Evolutionary conservation across 495 filamentous ascomycete species (phyloP).

Genomic region (Poronia punctata): DNA sequence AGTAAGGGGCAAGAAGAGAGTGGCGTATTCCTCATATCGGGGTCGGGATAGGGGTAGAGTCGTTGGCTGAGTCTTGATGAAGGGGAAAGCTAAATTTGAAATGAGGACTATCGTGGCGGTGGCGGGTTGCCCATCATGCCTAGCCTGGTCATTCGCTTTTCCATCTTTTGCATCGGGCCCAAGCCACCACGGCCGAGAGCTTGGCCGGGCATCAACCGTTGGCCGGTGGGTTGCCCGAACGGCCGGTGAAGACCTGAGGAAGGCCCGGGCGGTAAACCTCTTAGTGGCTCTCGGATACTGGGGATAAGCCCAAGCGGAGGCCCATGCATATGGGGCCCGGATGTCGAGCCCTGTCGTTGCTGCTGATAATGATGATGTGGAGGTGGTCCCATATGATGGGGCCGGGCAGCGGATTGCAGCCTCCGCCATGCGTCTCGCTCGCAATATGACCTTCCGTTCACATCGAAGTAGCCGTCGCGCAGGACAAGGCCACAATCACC

Average conservation of each 20-base stretch:
- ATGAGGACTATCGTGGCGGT: no score
- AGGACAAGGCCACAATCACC: conserved; percentile 52
- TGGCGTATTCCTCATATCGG: conserved; percentile 3
- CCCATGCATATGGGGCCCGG: conserved; percentile 25
- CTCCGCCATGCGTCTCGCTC: conserved; percentile 75
- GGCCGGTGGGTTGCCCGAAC: conserved; percentile 22
- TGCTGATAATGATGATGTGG: conserved; percentile 21
- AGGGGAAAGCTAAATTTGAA: no score
- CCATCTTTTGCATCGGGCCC: conserved; percentile 38
- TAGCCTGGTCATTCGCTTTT: conserved; percentile 75
- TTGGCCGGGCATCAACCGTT: conserved; percentile 26
- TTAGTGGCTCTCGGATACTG: conserved; percentile 15
- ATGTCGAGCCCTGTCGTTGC: conserved; percentile 24
- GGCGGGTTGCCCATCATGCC: conserved; percentile 67
- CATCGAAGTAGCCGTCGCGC: conserved; percentile 57
- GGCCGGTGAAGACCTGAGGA: conserved; percentile 17
- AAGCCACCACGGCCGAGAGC: conserved; percentile 22
- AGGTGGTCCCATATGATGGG: conserved; percentile 16
- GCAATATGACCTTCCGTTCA: conserved; percentile 57
- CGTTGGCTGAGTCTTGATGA: no score
- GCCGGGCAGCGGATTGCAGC: conserved; percentile 31
- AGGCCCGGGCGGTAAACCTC: conserved; percentile 29
- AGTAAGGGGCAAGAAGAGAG: not conserved
- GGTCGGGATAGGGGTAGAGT: not conserved
- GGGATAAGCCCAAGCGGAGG: conserved; percentile 11